phyloP scores from a whole-genome alignment of 2,329 filamentous ascomycete species.

The Curvularia hawaiiensis region DNA sequence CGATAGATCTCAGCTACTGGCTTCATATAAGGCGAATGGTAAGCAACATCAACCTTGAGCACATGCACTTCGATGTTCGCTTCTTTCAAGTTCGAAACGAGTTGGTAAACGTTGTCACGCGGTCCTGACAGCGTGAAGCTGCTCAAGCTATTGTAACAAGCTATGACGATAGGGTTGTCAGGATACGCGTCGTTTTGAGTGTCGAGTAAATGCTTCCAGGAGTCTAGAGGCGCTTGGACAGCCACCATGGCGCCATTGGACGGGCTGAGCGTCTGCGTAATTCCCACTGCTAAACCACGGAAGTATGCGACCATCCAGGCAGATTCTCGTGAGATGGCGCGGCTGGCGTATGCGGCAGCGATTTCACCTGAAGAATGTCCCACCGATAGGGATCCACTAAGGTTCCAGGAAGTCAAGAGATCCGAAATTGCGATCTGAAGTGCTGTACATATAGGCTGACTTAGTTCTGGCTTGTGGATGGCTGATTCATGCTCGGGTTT shows the following conservation, averaged over 20 bases:
- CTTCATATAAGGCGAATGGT: conserved; percentile 53
- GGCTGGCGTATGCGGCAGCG: conserved; percentile 36
- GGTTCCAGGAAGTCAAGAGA: conserved; percentile 20
- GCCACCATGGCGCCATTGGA: conserved; percentile 34
- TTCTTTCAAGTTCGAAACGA: conserved; percentile 39
- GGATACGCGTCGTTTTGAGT: conserved; percentile 3
- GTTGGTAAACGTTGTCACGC: conserved; percentile 43
- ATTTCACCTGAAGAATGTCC: conserved; percentile 45
- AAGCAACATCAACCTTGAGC: conserved; percentile 51
- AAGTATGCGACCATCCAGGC: conserved; percentile 24
- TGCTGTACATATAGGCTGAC: conserved; percentile 28
- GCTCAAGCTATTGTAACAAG: conserved; percentile 44
- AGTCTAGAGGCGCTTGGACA: conserved; percentile 21
- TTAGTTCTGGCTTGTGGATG: conserved; percentile 21
- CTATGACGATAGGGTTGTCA: conserved; percentile 17
- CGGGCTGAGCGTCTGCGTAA: conserved; percentile 47
- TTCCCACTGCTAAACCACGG: conserved; percentile 18
- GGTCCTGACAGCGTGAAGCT: conserved; percentile 26
- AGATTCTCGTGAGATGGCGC: conserved; percentile 17
- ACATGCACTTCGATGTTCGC: conserved; percentile 46
- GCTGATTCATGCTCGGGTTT: conserved; percentile 7
- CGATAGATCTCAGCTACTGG: conserved; percentile 24
- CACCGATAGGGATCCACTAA: conserved; percentile 22
- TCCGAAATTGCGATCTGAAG: conserved; percentile 30
- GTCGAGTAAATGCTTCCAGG: conserved; percentile 10